Evolutionary conservation across 441 rosid species (phyloP).

Genomic region (Pelargonium citronellum): DNA sequence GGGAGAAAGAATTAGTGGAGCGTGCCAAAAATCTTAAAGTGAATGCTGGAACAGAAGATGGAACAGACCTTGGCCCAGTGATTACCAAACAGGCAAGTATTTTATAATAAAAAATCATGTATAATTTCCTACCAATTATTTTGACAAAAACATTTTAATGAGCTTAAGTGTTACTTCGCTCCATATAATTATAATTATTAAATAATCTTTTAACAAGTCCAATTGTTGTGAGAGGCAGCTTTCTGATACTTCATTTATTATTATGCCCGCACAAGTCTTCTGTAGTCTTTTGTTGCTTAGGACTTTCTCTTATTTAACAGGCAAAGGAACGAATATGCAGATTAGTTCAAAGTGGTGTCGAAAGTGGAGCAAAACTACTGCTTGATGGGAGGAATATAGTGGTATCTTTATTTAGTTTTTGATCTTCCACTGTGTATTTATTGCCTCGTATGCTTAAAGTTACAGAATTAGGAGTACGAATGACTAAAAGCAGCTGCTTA

Average conservation of each 20-base stretch:
- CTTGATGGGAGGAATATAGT: slow-evolving; percentile 80
- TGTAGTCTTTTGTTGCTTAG: slow-evolving; percentile 7
- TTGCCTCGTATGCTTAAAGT: background rate
- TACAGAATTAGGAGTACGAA: too few species aligned
- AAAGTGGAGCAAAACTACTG: slow-evolving; percentile 63
- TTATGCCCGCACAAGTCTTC: slow-evolving; percentile 8
- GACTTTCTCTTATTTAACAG: slow-evolving; percentile 34
- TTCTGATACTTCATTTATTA: background rate
- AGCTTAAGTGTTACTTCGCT: background rate
- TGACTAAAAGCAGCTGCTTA: too few species aligned
- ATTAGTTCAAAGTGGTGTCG: slow-evolving; percentile 72
- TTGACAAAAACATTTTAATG: background rate
- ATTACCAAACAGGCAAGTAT: slow-evolving; percentile 63
- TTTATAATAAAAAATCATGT: background rate
- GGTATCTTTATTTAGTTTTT: slow-evolving; percentile 34
- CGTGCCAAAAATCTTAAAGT: slow-evolving; percentile 78
- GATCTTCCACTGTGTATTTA: background rate
- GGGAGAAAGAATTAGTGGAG: slow-evolving; percentile 76
- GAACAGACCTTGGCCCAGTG: slow-evolving; percentile 86
- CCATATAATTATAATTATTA: background rate
- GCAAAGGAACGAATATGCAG: slow-evolving; percentile 75
- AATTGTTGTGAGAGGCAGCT: background rate
- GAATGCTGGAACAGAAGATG: slow-evolving; percentile 69
- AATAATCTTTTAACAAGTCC: background rate
- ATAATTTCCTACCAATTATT: background rate